Conservation (phyloP, 2,329 filamentous ascomycete genomes). For the Pyrenophora seminiperda region DNA sequence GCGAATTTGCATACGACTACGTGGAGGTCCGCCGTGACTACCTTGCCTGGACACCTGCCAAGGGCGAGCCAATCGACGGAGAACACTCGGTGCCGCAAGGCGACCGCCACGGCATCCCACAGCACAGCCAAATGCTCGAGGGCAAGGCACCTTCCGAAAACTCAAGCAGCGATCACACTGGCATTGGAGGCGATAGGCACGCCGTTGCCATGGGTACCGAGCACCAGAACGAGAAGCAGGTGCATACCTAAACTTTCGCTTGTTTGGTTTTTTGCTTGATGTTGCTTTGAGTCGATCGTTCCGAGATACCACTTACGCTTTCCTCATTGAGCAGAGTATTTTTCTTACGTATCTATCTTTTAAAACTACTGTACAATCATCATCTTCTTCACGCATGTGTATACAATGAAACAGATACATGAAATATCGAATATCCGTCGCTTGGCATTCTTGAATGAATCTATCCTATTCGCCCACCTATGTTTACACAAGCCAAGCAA, state of each 20-base stretch:
- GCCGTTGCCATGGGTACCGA: slow-evolving; percentile 54
- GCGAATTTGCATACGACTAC: slow-evolving; percentile 89
- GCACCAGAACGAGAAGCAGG: slow-evolving; percentile 48
- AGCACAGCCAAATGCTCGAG: slow-evolving; percentile 70
- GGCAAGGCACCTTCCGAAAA: slow-evolving; percentile 58
- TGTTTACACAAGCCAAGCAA: not conserved
- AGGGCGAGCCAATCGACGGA: slow-evolving; percentile 65
- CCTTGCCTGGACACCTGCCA: slow-evolving; percentile 82
- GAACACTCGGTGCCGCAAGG: slow-evolving; percentile 67
- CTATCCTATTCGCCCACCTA: not conserved
- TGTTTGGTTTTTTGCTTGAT: slow-evolving; percentile 17
- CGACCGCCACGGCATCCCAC: slow-evolving; percentile 70
- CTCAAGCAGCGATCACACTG: slow-evolving; percentile 53
- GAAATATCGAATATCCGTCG: slow-evolving; percentile 2
- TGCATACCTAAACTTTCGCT: slow-evolving; percentile 12
- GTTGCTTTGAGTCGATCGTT: slow-evolving; percentile 31
- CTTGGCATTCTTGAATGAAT: not conserved
- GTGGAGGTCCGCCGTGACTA: slow-evolving; percentile 88
- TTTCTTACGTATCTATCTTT: slow-evolving; percentile 9
- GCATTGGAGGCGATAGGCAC: slow-evolving; percentile 59
- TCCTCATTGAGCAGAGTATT: slow-evolving; percentile 28
- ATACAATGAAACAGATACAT: slow-evolving; percentile 19
- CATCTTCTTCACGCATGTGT: slow-evolving; percentile 15
- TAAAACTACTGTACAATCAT: slow-evolving; percentile 9
- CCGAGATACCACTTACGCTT: slow-evolving; percentile 40